Conservation (phyloP, 257 asterid genomes). For the Solanum medicagineum region DNA sequence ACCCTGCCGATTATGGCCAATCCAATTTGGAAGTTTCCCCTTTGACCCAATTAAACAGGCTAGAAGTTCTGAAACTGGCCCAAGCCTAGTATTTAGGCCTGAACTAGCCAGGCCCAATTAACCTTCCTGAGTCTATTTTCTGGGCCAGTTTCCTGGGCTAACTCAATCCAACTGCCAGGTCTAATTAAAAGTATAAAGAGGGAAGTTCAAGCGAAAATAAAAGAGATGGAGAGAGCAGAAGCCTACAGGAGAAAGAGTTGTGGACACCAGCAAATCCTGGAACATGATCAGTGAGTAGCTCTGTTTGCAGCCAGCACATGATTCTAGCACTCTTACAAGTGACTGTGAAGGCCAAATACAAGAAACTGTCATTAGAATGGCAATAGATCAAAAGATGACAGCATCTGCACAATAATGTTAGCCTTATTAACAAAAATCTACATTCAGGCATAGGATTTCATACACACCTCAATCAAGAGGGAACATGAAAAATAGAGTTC, state of each 20-base stretch:
- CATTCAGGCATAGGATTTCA: background rate
- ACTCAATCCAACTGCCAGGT: background rate
- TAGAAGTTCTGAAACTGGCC: background rate
- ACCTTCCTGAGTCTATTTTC: background rate
- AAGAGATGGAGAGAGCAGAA: slow-evolving; percentile 15
- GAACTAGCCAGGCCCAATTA: background rate
- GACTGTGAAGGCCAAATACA: slow-evolving; percentile 49
- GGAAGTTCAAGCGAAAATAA: background rate
- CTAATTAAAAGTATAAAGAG: background rate
- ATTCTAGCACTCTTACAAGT: slow-evolving; percentile 66
- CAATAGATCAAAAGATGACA: background rate
- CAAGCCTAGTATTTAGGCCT: background rate
- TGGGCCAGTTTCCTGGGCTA: background rate
- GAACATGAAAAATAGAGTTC: background rate
- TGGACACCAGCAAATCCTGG: slow-evolving; percentile 91
- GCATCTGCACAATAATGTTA: background rate
- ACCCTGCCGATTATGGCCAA: background rate
- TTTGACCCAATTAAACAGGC: background rate
- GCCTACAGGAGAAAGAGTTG: slow-evolving; percentile 86
- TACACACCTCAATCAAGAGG: background rate
- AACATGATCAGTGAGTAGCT: slow-evolving; percentile 79
- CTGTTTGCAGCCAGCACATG: slow-evolving; percentile 48
- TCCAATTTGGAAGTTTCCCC: background rate
- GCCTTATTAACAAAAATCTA: background rate
- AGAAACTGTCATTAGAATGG: background rate